These are phyloP conservation scores for Ilyonectria mors-panacis DNA, from an alignment of 2,329 filamentous ascomycete species.

Conservation along the genomic window DNA sequence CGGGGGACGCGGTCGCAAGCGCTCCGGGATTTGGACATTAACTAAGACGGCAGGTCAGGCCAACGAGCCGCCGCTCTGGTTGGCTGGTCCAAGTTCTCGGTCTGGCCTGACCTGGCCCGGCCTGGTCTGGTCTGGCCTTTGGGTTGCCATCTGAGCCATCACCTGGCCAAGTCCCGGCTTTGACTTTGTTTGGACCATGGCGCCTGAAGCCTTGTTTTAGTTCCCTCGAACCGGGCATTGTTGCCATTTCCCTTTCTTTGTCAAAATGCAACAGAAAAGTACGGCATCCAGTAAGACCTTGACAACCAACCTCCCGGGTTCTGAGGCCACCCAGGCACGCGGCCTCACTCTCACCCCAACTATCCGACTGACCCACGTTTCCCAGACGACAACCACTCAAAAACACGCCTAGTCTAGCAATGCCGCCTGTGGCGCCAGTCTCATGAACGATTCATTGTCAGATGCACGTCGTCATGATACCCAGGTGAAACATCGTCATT, in stretches of 20 bases:
- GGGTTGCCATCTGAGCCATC: background rate
- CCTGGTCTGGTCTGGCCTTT: background rate
- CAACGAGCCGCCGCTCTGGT: background rate
- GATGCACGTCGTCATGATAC: constrained; percentile 11
- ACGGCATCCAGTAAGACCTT: background rate
- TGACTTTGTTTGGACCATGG: background rate
- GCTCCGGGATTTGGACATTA: background rate
- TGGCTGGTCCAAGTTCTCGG: background rate
- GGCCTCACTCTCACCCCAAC: background rate
- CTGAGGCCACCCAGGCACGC: constrained; percentile 18
- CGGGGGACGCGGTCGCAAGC: no score
- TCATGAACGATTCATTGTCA: background rate
- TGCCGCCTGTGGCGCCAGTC: background rate
- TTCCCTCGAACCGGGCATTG: background rate
- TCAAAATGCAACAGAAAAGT: background rate
- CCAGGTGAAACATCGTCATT: constrained; percentile 25
- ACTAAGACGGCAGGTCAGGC: background rate
- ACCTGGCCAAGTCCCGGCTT: background rate
- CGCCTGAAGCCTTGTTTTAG: background rate
- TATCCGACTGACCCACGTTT: background rate
- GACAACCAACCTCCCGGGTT: constrained; percentile 1
- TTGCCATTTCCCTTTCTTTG: constrained; percentile 6
- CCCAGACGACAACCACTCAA: background rate
- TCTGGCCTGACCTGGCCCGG: background rate
- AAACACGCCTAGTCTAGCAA: background rate